Conservation (phyloP, 2,329 filamentous ascomycete genomes). For the Onygenales sp. region DNA sequence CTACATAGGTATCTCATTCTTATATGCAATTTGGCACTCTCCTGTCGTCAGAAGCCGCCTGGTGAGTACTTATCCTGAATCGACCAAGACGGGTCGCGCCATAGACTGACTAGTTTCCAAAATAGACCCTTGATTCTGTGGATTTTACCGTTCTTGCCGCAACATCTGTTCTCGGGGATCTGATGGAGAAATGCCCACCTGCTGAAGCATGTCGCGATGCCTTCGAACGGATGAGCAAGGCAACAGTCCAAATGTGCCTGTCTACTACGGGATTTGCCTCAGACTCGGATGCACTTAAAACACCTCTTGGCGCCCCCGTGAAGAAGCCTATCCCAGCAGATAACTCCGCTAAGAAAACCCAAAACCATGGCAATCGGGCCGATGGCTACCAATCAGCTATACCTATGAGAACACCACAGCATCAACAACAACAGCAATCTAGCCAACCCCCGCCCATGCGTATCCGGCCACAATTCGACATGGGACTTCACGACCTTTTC, state of each 20-base stretch:
- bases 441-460: not conserved
- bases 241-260: slow-evolving; percentile 89
- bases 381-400: not conserved
- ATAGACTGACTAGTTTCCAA: slow-evolving; percentile 9
- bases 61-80: slow-evolving; percentile 44
- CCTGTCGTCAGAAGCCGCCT: slow-evolving; percentile 75
- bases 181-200: slow-evolving; percentile 90
- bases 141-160: slow-evolving; percentile 91
- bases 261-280: slow-evolving; percentile 71
- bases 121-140: slow-evolving; percentile 78
- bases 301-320: not conserved
- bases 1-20: slow-evolving; percentile 63
- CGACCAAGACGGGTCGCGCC: not conserved
- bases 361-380: not conserved
- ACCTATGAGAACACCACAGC: not conserved
- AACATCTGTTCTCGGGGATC: slow-evolving; percentile 81
- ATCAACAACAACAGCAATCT: not conserved
- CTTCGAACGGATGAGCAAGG: slow-evolving; percentile 89
- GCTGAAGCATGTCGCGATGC: slow-evolving; percentile 91
- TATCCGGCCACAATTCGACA: not conserved
- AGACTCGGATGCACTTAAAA: not conserved
- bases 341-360: not conserved
- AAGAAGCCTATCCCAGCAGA: not conserved
- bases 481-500: not conserved
- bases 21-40: slow-evolving; percentile 97